Base-by-base conservation (phyloP, 108 stramenopile species). In the Discostella pseudostelligera region DNA sequence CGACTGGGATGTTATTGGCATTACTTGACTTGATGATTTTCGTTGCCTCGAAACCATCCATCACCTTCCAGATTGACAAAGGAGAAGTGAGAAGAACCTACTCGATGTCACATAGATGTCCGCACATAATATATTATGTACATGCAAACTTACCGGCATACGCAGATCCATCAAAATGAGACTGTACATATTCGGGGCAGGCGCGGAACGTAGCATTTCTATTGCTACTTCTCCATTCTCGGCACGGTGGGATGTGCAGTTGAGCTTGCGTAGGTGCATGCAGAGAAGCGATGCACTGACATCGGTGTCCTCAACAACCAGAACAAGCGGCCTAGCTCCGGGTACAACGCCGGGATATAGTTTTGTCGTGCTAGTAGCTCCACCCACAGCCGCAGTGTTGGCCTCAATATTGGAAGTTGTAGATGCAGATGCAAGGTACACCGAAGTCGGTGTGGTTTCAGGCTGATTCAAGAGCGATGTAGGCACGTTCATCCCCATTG, bases 121-220 rank as follows among this genome's bases (percentile, higher is more conserved):
- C n/a, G n/a, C n/a, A n/a, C n/a, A n/a, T n/a, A n/a, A n/a, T n/a
- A n/a, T n/a, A n/a, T n/a, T n/a, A n/a, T n/a, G n/a, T n/a, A n/a
- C n/a, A n/a, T n/a, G n/a, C n/a, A n/a, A n/a, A n/a, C n/a, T n/a
- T n/a, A 87, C 77, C 0, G 89, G 89, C 89, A 91, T 91, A 9
- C 70, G 53, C 19, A 87, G 39, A 62, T 90, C 89, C 89, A 90
- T 90, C 37, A 90, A 53, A 1, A 85, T 64, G 4, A 78, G 70
- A 37, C 50, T 67, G 39, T 67, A 78, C 64, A 72, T 69, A 32
- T 58, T 59, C 20, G 65, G 65, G 42, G 44, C 36, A 12, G 70
- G 63, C 28, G 68, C 70, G 32, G 50, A 44, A 4, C 77, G 58
- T 1, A 85, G 54, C 59, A 80, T 62, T 32, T 89, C 84, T 20